Base-by-base conservation (phyloP, 2,329 filamentous ascomycete species). In the Tolypocladium ovalisporum region DNA sequence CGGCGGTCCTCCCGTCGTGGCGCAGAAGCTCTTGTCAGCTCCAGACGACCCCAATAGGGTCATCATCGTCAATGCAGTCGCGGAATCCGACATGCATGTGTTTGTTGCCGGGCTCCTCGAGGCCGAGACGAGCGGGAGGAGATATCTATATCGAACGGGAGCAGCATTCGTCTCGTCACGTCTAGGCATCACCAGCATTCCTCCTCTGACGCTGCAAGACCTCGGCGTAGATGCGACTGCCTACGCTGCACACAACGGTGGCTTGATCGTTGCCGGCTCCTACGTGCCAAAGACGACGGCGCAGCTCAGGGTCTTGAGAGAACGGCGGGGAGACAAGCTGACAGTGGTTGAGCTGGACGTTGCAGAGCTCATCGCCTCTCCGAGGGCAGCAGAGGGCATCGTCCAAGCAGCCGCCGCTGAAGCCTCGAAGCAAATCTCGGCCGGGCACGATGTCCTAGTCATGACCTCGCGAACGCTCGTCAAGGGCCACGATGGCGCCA, bases 231-330 rank as follows among this genome's bases (percentile, higher is more conserved):
- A 35, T 24, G 10, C n/a, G 12, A 17, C 17, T 27, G 19, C 29
- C n/a, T 19, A 22, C 1, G 15, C 22, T 8, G 27, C 58, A 34
- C 29, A 51, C 19, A 51, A 34, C 6, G 80, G 80, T 0, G 80
- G 79, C 0, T 63, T 83, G 4, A 75, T 83, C 32, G 71, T 83
- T 34, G 79, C 79, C 0, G 80, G 81, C 0, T 80, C 77, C 0
- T 83, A 83, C 57, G 79, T 83, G 0, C 78, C 79, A 2, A 83
- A 83, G 62, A 83, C 81, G 4, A 83, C 80, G 0, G 75, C 76
- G 0, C 80, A 83, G 59, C 68, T 82, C 2, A 71, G 75, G 35
- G 64, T 66, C 2, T 64, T 82, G 24, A 66, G 69, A 0, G 66
- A 71, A 15, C 66, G 66, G 36, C 69, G 75, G 24, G 73, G 71